Evolutionary conservation across 2,329 filamentous ascomycete species (phyloP).

Genomic region (Venturiaceae sp.): DNA sequence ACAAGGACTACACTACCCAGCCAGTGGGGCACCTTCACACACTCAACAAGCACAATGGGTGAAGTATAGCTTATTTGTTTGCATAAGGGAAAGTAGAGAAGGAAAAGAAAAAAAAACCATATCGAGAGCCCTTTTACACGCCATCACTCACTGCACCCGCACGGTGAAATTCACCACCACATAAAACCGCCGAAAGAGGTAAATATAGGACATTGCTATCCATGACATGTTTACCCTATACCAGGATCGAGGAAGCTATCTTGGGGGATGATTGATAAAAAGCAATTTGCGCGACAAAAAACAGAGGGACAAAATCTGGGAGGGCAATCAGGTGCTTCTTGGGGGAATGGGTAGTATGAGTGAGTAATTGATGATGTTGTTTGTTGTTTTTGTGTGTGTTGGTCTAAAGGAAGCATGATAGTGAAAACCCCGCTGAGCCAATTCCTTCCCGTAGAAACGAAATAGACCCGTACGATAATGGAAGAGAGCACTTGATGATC

Average conservation of each 20-base stretch:
- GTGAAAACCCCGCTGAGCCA: not conserved
- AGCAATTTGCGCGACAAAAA: not conserved
- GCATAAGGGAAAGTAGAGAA: not conserved
- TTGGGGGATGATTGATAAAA: constrained; percentile 1
- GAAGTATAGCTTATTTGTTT: not conserved
- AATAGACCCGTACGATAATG: not conserved
- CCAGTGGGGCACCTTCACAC: too few species aligned
- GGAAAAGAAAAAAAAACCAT: not conserved
- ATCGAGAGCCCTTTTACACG: not conserved
- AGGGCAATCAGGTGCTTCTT: not conserved
- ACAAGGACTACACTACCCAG: too few species aligned
- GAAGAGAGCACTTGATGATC: constrained; percentile 3
- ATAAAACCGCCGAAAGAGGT: not conserved
- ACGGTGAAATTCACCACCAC: not conserved
- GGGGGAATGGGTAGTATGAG: not conserved
- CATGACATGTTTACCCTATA: constrained; percentile 3
- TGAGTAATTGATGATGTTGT: not conserved
- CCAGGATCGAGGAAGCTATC: not conserved
- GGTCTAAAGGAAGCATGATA: constrained; percentile 1
- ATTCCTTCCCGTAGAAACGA: not conserved
- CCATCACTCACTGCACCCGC: not conserved
- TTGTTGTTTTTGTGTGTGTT: not conserved
- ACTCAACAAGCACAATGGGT: not conserved
- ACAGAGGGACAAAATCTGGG: not conserved
- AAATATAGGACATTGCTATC: not conserved